Evolutionary conservation across 1,284 basidiomycete genomes (phyloP), one percentile per base, ranked within the genome.

Genomic region (Somion occarium): DNA sequence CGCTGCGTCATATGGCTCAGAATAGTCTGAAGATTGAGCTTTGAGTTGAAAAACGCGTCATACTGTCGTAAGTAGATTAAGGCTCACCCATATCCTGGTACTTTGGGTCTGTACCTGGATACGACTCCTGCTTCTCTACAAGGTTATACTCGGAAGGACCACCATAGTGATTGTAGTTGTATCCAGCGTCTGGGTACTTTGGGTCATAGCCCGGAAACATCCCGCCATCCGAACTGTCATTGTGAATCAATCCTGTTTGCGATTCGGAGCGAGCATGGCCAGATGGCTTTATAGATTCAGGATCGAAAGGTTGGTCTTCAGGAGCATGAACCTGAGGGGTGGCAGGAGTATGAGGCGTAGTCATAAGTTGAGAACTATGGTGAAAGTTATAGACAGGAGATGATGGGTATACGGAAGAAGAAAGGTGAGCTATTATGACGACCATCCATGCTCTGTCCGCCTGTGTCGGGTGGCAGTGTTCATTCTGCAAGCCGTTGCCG

Each of bases 1-100:
- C 24, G 61, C 59, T 23, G 48, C 53, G 37, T 70, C 51, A 50
- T 69, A 67, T 22, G 82, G 79, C 54, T 85, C 83, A 23, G 76
- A 75, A 59, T 83, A 85, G 57, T 85, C 84, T 85, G 58, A 30
- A 25, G 18, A 53, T 3, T 25, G 19, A 4, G 3, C 44, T 23
- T 44, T 44, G 18, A n/a, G 37, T 44, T 41, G 30, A 52, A 45
- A 38, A 22, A 43, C 7, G 13, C 26, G 15, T 9, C 2, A 38
- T 44, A 12, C 18, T 5, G 3, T 11, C 7, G 46, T 22, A 23
- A 19, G 27, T 5, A 51, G 30, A 22, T 34, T 38, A 50, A 22
- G 18, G 56, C 74, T 43, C 59, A 84, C 84, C 83, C 49, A 86
- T 61, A 59, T 83, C 76, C 55, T 81, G 69, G 58, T 76, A 82